Evolutionary conservation across 1,284 basidiomycete species (phyloP), one percentile per base, ranked within the genome.

Genomic region (Testicularia cyperi): DNA sequence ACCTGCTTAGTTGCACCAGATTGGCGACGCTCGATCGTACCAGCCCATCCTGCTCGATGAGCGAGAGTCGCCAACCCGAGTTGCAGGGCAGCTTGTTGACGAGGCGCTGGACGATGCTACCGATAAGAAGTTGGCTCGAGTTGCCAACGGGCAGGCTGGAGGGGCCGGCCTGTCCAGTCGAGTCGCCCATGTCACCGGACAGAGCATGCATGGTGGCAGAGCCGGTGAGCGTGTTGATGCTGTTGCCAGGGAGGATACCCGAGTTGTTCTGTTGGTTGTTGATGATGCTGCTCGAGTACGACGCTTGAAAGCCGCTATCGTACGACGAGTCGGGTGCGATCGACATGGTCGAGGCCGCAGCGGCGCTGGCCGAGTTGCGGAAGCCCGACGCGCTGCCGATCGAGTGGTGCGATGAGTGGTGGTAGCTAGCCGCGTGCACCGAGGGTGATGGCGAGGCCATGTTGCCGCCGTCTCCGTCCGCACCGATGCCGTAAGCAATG

Each of bases 41-140:
- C 21, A 72, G 41, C 18, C 63, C 57, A 21, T 73, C 69, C 31
- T 64, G 55, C 33, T 71, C 69, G 19, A 73, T 42, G n/a, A 54
- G 24, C n/a, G 54, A 38, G 3, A 73, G 49, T 4, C 57, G 48
- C 41, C 38, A 51, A 15, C 70, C 70, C 0, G 69, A 71, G 25
- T 67, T 70, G 44, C 52, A 67, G 4, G 70, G 70, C 10, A 73
- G 46, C 67, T 55, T 62, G 31, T 70, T 72, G 25, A 65, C 68
- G 14, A 72, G 38, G 24, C 70, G 38, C 33, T 66, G 58, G 5
- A 72, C 70, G n/a, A 69, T 63, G 29, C 70, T 72, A 13, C 56
- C 54, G 25, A 72, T 68, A 14, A 70, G 37, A 2, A 65, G 25
- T 19, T 68, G 60, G 30, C 65, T 70, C 13, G 65, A 58, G 21